Evolutionary conservation across 345 rosid species (phyloP), one percentile per base, ranked within the genome.

Genomic region (Anacardium occidentale): DNA sequence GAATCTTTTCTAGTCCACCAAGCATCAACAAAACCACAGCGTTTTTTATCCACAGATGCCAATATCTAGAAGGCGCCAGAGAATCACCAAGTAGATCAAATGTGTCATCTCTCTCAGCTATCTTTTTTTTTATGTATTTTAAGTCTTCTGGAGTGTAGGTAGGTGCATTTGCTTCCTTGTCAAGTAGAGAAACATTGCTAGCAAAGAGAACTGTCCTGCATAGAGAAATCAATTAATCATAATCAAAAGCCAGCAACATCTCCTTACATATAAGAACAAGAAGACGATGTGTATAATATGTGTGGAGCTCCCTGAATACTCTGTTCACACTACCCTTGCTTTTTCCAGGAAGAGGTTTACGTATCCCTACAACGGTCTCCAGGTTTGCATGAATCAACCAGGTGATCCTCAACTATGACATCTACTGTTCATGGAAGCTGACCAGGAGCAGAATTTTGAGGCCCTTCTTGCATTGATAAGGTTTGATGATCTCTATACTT

Each of bases 381-480:
- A 61, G 98, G 99, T 79, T 95, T 95, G 79, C 99, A 95, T 56
- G 91, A 87, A 78, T 95, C 99, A 79, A 95, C 98, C 77, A 95
- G 77, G 78, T 95, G 97, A 76, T 95, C 99, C 87, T 95, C 99
- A 70, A 90, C 93, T 64, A 95, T 89, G 73, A 88, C 84, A 86
- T 95, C 99, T 63, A 95, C 97, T 0, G 97, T 91, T 53, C 99
- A 86, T 65, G 99, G 99, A 78, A 95, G 97, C 84, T 95, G 99
- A 79, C 99, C 99, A 73, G 99, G 99, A 81, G 99, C 98, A 85
- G 99, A 84, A 73, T 92, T 95, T 78, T 95, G 98, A 10, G 99
- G 99, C 67, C 92, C 91, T 86, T 95, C 99, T 85, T 95, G 99
- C 79, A 95, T 86, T 55, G 99, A 91, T 82, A 95, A 73, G 76